Evolutionary conservation across 2,329 filamentous ascomycete species (phyloP).

Genomic region (Aspergillus clavatus): DNA sequence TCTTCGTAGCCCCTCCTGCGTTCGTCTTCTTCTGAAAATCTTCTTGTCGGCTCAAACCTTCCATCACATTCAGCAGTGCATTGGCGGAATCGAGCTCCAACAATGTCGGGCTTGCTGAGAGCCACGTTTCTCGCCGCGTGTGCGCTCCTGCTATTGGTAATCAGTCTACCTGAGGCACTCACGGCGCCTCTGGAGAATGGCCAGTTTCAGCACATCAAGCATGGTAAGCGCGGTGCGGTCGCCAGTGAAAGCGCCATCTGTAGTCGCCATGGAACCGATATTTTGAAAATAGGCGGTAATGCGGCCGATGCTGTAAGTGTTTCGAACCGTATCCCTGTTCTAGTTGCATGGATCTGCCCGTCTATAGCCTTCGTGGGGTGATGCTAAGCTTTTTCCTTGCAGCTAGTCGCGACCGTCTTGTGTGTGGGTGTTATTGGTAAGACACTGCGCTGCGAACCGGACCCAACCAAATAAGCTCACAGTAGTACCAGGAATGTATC

Average conservation of each 20-base stretch:
- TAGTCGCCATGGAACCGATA: constrained; percentile 62
- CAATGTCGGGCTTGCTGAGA: constrained; percentile 17
- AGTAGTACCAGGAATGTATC: constrained; percentile 58
- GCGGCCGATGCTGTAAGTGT: constrained; percentile 64
- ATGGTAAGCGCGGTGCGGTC: constrained; percentile 54
- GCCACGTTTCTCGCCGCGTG: constrained; percentile 15
- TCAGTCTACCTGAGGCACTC: constrained; percentile 19
- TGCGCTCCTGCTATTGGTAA: constrained; percentile 17
- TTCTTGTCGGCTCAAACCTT: neutral
- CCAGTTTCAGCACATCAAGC: constrained; percentile 27
- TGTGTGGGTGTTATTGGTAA: constrained; percentile 67
- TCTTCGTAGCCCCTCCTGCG: constrained; percentile 15
- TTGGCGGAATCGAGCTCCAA: constrained; percentile 1
- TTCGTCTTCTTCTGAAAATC: neutral
- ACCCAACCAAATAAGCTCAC: neutral
- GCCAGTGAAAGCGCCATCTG: constrained; percentile 67
- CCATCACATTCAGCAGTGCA: constrained; percentile 1
- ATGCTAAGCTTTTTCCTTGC: constrained; percentile 1
- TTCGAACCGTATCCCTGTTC: constrained; percentile 2
- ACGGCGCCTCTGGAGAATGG: constrained; percentile 17
- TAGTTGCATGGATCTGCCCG: neutral
- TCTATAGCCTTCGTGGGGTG: constrained; percentile 5
- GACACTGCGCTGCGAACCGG: constrained; percentile 8
- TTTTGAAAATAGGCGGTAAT: constrained; percentile 61
- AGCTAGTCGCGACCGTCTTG: constrained; percentile 66